Evolutionary conservation across 495 filamentous ascomycete genomes (phyloP).

Genomic region (Penicillium cinerascens): DNA sequence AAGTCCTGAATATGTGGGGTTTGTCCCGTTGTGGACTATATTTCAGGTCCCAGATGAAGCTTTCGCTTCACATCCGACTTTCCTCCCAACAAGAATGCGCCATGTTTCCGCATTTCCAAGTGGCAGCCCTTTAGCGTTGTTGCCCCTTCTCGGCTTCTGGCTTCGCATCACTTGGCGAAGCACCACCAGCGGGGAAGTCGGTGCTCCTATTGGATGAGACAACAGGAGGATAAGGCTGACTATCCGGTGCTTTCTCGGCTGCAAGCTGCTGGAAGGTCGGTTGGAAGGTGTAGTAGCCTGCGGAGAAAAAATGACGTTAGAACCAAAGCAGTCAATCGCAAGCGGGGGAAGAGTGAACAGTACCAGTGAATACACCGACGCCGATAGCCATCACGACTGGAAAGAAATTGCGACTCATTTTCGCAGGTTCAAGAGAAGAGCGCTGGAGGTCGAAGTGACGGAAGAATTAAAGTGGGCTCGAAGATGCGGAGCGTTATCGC

Average conservation of each 20-base stretch:
- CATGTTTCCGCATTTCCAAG: background rate
- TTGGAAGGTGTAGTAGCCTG: conserved; percentile 33
- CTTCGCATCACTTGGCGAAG: background rate
- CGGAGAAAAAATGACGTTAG: conserved; percentile 19
- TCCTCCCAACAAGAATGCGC: background rate
- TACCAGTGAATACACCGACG: conserved; percentile 41
- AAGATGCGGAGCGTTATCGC: conserved; percentile 22
- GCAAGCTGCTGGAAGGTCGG: conserved; percentile 25
- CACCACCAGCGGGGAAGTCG: background rate
- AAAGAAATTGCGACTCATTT: conserved; percentile 42
- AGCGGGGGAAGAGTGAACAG: background rate
- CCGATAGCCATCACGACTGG: conserved; percentile 39
- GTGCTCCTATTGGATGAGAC: background rate
- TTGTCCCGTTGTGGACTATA: background rate
- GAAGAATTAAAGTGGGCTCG: background rate
- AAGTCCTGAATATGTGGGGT: background rate
- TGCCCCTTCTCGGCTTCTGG: background rate
- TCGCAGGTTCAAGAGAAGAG: background rate
- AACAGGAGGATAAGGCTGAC: background rate
- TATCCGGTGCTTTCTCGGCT: conserved; percentile 10
- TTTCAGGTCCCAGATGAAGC: background rate
- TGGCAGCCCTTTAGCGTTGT: background rate
- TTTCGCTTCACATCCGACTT: background rate
- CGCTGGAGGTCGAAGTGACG: conserved; percentile 2
- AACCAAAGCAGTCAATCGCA: background rate